A percentile compares a stretch with the other conserved stretches of the same genome.
phyloP scores from a whole-genome alignment of 257 asterid genomes.

The Solanum stenotomum region DNA sequence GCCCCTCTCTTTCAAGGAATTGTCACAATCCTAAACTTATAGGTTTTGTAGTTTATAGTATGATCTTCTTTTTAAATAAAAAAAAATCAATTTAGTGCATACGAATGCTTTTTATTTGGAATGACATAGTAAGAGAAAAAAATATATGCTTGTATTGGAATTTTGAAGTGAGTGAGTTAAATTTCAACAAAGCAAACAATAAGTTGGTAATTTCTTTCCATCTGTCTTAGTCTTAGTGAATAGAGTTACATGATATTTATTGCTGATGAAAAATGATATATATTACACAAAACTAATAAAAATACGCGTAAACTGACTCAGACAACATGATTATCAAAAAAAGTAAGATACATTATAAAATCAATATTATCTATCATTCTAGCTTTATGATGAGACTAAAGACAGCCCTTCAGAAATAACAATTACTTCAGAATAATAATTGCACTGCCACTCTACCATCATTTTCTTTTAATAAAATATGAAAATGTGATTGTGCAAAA shows the following conservation, averaged over 20 bases:
- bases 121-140: background rate
- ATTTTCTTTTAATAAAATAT: background rate
- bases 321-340: background rate
- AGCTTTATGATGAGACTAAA: background rate
- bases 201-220: fast-evolving
- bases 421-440: background rate
- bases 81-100: background rate
- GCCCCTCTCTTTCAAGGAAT: background rate
- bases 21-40: background rate
- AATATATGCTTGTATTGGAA: background rate
- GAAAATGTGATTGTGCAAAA: background rate
- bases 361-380: background rate
- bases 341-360: background rate
- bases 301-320: fast-evolving
- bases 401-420: background rate
- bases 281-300: no score
- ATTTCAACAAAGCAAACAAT: no score
- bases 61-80: background rate
- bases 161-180: no score
- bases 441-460: background rate
- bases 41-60: background rate
- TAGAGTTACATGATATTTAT: no score
- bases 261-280: fast-evolving
- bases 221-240: no score
- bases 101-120: background rate